phyloP scores from a whole-genome alignment of 305 asterid species.

The Fraxinus xanthoxyloides region DNA sequence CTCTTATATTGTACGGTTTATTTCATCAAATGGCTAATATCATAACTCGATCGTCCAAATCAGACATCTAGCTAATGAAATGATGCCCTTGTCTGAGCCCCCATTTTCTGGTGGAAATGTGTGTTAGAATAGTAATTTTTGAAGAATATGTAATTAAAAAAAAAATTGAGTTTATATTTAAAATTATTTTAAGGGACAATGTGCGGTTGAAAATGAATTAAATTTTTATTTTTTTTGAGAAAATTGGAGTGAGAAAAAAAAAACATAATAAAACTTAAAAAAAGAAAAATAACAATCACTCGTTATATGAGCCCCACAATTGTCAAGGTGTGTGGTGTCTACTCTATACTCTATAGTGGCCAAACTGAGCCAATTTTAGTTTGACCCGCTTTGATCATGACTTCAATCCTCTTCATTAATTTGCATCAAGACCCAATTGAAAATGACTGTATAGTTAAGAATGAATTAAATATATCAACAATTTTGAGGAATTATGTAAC shows the following conservation, averaged over 20 bases:
- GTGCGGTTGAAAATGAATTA: too few relatives aligned
- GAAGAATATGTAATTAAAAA: too few relatives aligned
- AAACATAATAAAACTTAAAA: too few relatives aligned
- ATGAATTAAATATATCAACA: not conserved
- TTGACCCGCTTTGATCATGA: not conserved
- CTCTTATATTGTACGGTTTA: too few relatives aligned
- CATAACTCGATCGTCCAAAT: not conserved
- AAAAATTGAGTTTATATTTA: too few relatives aligned
- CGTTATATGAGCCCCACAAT: not conserved
- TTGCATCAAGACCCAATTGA: not conserved
- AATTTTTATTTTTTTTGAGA: too few relatives aligned
- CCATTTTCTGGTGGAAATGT: too few relatives aligned
- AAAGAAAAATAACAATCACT: not conserved
- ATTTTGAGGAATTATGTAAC: not conserved
- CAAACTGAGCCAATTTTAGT: not conserved
- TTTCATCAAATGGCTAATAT: not conserved
- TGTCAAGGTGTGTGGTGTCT: not conserved
- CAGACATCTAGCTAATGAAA: not conserved
- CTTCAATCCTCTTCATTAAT: not conserved
- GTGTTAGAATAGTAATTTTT: too few relatives aligned
- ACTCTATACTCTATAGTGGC: too few relatives aligned
- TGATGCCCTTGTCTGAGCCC: too few relatives aligned
- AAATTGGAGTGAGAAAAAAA: not conserved
- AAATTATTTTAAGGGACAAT: too few relatives aligned
- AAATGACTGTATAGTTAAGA: not conserved